Conservation (phyloP, 202 grass and related monocot species). For the Panicum hallii region DNA sequence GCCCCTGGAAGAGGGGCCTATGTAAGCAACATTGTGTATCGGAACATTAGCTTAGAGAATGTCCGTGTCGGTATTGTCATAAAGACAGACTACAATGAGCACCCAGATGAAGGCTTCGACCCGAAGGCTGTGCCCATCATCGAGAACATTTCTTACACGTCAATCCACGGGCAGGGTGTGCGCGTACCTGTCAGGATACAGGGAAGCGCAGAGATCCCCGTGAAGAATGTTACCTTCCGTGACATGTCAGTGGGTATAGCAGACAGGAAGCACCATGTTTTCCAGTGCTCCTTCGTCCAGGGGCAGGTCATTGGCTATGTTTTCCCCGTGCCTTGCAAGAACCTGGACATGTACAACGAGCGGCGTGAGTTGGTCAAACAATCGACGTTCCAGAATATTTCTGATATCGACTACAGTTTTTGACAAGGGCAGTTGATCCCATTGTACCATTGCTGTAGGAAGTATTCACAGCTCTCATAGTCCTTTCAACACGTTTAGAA, state of each 20-base stretch:
- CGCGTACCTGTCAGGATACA: slow-evolving; percentile 81
- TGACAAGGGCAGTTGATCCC: slow-evolving; percentile 40
- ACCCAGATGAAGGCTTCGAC: slow-evolving; percentile 71
- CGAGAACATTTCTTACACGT: slow-evolving; percentile 75
- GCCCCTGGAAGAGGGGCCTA: slow-evolving; percentile 92
- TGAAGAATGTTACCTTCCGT: slow-evolving; percentile 69
- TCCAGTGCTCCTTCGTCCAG: slow-evolving; percentile 90
- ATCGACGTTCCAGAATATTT: slow-evolving; percentile 63
- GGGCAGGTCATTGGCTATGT: slow-evolving; percentile 71
- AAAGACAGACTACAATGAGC: slow-evolving; percentile 95
- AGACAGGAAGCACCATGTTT: slow-evolving; percentile 78
- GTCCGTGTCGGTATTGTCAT: slow-evolving; percentile 80
- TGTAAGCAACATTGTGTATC: slow-evolving; percentile 69
- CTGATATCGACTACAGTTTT: slow-evolving; percentile 85
- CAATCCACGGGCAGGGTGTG: slow-evolving; percentile 71
- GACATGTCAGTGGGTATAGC: slow-evolving; percentile 79
- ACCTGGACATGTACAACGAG: slow-evolving; percentile 79
- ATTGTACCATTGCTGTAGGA: slow-evolving; percentile 44
- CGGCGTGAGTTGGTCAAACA: slow-evolving; percentile 62
- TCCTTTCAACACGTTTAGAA: slow-evolving; percentile 14
- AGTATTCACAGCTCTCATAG: slow-evolving; percentile 32
- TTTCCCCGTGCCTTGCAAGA: slow-evolving; percentile 83
- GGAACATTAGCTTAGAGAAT: slow-evolving; percentile 69
- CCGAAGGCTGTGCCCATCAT: slow-evolving; percentile 69
- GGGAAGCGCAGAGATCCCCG: slow-evolving; percentile 74